A percentile compares a stretch with the other conserved stretches of the same genome.
phyloP scores from a whole-genome alignment of 805 yeast genomes.

The Zygoascus ofunaensis region DNA sequence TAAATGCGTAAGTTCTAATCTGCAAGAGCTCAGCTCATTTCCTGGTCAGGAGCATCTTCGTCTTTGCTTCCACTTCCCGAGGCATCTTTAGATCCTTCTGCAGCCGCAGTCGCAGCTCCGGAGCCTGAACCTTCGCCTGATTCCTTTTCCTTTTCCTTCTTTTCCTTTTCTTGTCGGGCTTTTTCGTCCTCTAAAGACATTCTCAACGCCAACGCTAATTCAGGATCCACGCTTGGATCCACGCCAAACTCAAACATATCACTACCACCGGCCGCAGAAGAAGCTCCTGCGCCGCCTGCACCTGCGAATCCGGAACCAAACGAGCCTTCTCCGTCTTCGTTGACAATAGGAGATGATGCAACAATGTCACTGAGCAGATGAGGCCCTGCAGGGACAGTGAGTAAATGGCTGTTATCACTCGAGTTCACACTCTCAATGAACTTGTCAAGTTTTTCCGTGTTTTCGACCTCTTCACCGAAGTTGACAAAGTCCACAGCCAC shows the following conservation, averaged over 20 bases:
- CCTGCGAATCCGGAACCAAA: conserved; percentile 30
- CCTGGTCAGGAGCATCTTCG: conserved; percentile 3
- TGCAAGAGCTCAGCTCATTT: no score
- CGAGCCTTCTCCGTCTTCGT: conserved; percentile 41
- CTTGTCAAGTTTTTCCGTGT: conserved; percentile 69
- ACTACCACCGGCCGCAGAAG: conserved; percentile 28
- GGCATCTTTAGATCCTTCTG: neutral
- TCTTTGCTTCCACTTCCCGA: neutral
- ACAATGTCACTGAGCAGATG: conserved; percentile 74
- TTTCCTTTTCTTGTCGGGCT: conserved; percentile 70
- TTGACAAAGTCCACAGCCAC: conserved; percentile 83
- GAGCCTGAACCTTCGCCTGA: conserved; percentile 1
- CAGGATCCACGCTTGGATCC: conserved; percentile 93
- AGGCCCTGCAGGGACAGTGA: conserved; percentile 84
- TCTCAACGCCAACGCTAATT: conserved; percentile 89
- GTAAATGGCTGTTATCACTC: conserved; percentile 57
- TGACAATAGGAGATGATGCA: conserved; percentile 64
- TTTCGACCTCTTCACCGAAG: conserved; percentile 80
- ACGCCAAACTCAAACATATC: conserved; percentile 50
- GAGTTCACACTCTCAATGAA: conserved; percentile 63
- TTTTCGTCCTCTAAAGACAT: conserved; percentile 92
- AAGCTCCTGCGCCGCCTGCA: conserved; percentile 26
- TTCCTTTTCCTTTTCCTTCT: conserved; percentile 8
- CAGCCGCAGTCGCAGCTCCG: neutral
- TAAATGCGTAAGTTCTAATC: no score